phyloP scores from a whole-genome alignment of 2,329 filamentous ascomycete species.

The Botrytis fragariae region DNA sequence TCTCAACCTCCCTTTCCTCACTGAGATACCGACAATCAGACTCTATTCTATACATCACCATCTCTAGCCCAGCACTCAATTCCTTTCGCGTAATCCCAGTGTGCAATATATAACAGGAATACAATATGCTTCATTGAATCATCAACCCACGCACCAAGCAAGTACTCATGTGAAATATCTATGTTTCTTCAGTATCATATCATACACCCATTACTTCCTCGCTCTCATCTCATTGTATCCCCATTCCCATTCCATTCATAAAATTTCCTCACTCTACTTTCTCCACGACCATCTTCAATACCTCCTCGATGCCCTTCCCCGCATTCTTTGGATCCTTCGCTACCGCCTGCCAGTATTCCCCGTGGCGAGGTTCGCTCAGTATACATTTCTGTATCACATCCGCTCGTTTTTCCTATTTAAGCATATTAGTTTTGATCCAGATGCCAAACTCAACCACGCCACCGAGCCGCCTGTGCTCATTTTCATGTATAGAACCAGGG shows the following conservation, averaged over 20 bases:
- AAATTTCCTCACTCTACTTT: conserved; percentile 33
- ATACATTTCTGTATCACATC: conserved; percentile 82
- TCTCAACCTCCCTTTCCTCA: not conserved
- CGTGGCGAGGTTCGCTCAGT: conserved; percentile 83
- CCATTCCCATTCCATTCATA: not conserved
- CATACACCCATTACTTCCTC: conserved; percentile 3
- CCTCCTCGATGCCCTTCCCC: conserved; percentile 70
- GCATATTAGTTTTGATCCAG: conserved; percentile 14
- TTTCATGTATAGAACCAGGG: not conserved
- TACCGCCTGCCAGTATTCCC: conserved; percentile 85
- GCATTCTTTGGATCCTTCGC: conserved; percentile 85
- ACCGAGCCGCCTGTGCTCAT: not conserved
- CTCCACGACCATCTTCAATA: conserved; percentile 74
- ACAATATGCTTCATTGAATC: not conserved
- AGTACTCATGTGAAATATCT: not conserved
- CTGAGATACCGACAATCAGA: not conserved
- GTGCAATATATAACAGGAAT: not conserved
- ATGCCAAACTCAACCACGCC: not conserved
- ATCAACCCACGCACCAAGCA: not conserved
- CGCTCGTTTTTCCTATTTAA: conserved; percentile 68
- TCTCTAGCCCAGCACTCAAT: not conserved
- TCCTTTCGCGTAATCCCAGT: not conserved
- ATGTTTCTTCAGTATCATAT: not conserved
- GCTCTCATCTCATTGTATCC: no score
- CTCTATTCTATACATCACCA: not conserved